Base-by-base conservation (phyloP, 2,329 filamentous ascomycete species). In the Pseudovirgaria hyperparasitica region DNA sequence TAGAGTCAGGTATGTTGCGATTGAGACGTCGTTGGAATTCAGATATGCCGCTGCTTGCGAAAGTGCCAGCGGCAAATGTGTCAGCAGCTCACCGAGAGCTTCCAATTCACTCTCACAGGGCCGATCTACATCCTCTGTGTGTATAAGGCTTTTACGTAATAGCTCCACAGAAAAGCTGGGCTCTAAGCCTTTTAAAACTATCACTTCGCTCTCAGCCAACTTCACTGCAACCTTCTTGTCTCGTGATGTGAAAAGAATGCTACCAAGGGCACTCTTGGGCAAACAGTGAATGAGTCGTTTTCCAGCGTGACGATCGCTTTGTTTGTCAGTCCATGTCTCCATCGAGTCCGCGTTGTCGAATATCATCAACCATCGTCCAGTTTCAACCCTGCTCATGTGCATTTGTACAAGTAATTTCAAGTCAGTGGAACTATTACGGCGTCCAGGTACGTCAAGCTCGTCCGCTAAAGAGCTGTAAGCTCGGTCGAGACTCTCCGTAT, bases 301-400 rank as follows among this genome's bases (percentile, higher is more conserved):
- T n/a, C n/a, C n/a, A n/a, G n/a, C n/a, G n/a, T n/a, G n/a, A n/a
- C n/a, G n/a, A n/a, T n/a, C n/a, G n/a, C n/a, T n/a, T n/a, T n/a
- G 19, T n/a, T 33, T 23, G 19, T n/a, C 41, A n/a, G n/a, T n/a
- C 22, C 50, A 26, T 6, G 52, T 19, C 5, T 46, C 34, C 7
- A 29, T 28, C 15, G 61, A 50, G 19, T 65, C 60, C 0, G 52
- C 54, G 30, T 37, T 37, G 29, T 59, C 53, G 26, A 44, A 60
- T 3, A 60, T 28, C 3, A 58, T 9, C 5, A 62, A 39, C 55
- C 52, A 62, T 4, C 31, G 32, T 4, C 32, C 24, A 5, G 26
- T 19, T 9, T 18, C 17, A 9, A 30, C 25, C 12, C 30, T 19
- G 22, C 37, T 39, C n/a, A 40, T 27, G 21, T 30, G 16, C 14